phyloP scores from a whole-genome alignment of 1,139 yeast species.

The Magnusiomyces magnusii region DNA sequence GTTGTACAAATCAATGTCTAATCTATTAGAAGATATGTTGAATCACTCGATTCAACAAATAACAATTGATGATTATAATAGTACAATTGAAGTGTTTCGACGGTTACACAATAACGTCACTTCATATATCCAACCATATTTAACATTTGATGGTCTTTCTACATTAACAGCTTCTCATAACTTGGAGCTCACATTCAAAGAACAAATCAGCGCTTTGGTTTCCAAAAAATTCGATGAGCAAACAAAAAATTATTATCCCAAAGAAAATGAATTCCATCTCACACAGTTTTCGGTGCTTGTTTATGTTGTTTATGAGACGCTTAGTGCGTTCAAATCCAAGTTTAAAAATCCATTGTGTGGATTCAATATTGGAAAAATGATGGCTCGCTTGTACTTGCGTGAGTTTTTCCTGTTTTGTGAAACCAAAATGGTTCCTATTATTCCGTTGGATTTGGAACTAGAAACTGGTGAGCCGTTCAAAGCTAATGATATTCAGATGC shows the following conservation, averaged over 20 bases:
- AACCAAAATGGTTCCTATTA: not conserved
- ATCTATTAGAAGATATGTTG: not conserved
- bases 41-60: not conserved
- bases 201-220: not conserved
- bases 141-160: not conserved
- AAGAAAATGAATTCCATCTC: not conserved
- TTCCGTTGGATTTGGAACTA: slow-evolving; percentile 5
- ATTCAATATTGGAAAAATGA: slow-evolving; percentile 1
- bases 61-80: not conserved
- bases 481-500: not conserved
- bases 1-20: not conserved
- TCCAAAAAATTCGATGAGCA: slow-evolving; percentile 1
- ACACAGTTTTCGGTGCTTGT: not conserved
- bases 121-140: slow-evolving; percentile 1
- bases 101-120: not conserved
- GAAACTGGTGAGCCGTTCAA: not conserved
- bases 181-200: not conserved
- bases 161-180: not conserved
- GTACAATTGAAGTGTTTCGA: not conserved
- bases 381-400: not conserved
- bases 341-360: slow-evolving; percentile 1
- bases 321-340: not conserved
- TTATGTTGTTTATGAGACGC: not conserved
- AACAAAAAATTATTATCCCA: not conserved
- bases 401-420: not conserved